Conservation (phyloP, 371 early-diverging fungal species). For the Basidiobolus meristosporus region DNA sequence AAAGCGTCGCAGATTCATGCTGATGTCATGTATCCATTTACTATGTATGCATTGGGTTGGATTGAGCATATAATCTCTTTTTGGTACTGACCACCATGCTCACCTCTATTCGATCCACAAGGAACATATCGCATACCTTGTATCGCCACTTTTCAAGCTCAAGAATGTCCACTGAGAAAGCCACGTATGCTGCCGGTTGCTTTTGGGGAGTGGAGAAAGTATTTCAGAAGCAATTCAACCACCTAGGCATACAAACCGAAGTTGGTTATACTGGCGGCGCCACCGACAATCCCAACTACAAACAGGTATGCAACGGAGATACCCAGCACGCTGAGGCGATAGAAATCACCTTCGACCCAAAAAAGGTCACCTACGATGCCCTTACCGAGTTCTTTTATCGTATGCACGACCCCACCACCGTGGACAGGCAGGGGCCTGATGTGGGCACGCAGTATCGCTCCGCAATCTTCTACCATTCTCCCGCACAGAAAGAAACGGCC, state of each 20-base stretch:
- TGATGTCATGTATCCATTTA: background rate
- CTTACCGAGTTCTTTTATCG: constrained; percentile 72
- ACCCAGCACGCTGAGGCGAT: constrained; percentile 78
- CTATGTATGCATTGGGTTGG: background rate
- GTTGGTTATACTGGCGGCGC: constrained; percentile 78
- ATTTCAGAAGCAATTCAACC: constrained; percentile 35
- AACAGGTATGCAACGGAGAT: constrained; percentile 31
- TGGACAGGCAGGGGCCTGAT: constrained; percentile 34
- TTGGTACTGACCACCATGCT: background rate
- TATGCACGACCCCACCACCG: constrained; percentile 52
- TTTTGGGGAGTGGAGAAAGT: constrained; percentile 62
- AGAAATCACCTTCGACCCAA: constrained; percentile 55
- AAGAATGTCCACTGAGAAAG: constrained; percentile 7
- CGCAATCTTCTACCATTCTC: constrained; percentile 61
- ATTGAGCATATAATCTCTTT: background rate
- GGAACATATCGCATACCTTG: too few species aligned
- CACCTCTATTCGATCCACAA: background rate
- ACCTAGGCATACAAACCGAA: constrained; percentile 29
- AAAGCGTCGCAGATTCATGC: background rate
- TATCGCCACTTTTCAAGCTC: too few species aligned
- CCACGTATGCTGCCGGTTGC: constrained; percentile 19
- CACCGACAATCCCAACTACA: constrained; percentile 27
- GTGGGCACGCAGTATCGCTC: constrained; percentile 74
- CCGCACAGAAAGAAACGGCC: constrained; percentile 55
- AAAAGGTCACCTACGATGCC: constrained; percentile 32